Conservation (phyloP, 345 rosid genomes). For the Nasturtium officinale region DNA sequence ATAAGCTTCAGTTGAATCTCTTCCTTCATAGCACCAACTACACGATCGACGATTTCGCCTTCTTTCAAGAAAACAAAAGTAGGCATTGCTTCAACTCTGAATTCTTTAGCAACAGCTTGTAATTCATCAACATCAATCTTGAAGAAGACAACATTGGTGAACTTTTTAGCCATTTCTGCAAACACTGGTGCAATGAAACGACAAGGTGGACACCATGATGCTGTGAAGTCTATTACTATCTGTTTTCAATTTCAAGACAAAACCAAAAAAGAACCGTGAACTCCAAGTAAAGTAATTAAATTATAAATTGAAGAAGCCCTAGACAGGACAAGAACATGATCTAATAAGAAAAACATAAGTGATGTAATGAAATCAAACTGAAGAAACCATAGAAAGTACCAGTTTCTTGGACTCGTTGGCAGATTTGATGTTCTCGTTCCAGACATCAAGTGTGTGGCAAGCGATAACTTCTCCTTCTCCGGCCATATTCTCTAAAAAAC, state of each 20-base stretch:
- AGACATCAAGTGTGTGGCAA: conserved; percentile 52
- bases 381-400: conserved; percentile 37
- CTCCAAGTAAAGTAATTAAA: background rate
- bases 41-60: conserved; percentile 56
- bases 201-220: conserved; percentile 78
- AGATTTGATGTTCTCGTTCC: conserved; percentile 53
- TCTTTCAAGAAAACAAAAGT: conserved; percentile 63
- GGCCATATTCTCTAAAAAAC: conserved; percentile 40
- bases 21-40: conserved; percentile 66
- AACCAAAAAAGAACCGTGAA: background rate
- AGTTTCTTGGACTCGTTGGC: conserved; percentile 52
- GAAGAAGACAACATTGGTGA: conserved; percentile 53
- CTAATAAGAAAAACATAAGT: background rate
- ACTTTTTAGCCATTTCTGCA: conserved; percentile 57
- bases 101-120: conserved; percentile 60
- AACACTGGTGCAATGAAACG: conserved; percentile 67
- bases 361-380: background rate
- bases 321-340: background rate
- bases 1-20: conserved; percentile 51
- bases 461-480: conserved; percentile 66
- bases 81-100: conserved; percentile 71
- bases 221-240: conserved; percentile 72
- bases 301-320: background rate
- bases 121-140: conserved; percentile 80
- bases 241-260: conserved; percentile 22